Base-by-base conservation (phyloP, 2,329 filamentous ascomycete genomes). In the Ophiostoma himal-ulmi region DNA sequence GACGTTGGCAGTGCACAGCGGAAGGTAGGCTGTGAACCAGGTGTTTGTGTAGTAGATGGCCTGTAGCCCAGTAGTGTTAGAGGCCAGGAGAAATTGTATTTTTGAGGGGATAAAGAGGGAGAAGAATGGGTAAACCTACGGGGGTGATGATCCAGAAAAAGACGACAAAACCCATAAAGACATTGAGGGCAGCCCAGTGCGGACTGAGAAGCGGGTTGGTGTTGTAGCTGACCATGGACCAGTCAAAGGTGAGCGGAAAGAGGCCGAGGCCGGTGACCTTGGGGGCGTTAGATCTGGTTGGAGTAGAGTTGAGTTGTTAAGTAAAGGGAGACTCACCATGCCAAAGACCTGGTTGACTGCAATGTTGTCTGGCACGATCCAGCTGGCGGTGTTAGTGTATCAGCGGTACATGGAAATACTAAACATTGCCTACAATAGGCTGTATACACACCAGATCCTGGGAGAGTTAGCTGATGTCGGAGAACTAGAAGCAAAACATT, bases 131-230 rank as follows among this genome's bases (percentile, higher is more conserved):
- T 20, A 48, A 48, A 48, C 44, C 7, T 8, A 48, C 44, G 17
- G 44, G 44, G 17, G 44, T 48, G 44, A 48, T 48, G 44, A 48
- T 48, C 44, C 44, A 48, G 44, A 48, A 48, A 20, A 48, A 76
- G 14, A 86, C 80, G 20, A 89, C 79, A 79, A 85, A 83, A 39
- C 88, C 88, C 64, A 88, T 78, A 72, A 89, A 81, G 30, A 84
- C 86, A 77, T 91, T 91, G 70, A 87, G 81, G 62, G 88, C 89
- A 37, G 85, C 85, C 78, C 87, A 85, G 75, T 84, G 84, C 3
- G 84, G 84, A 8, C 68, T 41, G 20, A 72, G 48, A 4, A 73
- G 67, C 39, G 72, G 72, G 64, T 69, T 67, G 30, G 14, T 17
- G 39, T 64, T 69, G 48, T 57, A 68, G 68, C 75, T 69, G 34